Base-by-base conservation (phyloP, 306 rosid genomes). In the Luffa aegyptiaca region DNA sequence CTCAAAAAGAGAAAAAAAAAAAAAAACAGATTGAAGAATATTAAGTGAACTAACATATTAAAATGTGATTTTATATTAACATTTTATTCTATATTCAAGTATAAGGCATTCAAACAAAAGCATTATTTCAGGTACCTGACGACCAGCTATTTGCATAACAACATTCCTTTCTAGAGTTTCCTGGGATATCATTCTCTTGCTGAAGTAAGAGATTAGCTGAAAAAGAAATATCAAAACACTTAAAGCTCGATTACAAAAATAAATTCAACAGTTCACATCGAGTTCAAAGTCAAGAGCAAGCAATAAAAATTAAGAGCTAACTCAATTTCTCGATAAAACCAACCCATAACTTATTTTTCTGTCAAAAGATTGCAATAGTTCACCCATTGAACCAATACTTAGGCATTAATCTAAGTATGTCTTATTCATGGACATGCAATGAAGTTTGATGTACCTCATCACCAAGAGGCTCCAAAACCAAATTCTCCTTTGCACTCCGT, bases 171-270 rank as follows among this genome's bases (percentile, higher is more conserved):
- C 78, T 52, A 92, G 89, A 59, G 95, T 94, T 86, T 92, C 82
- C 81, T 84, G 87, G 39, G 98, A 92, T 85, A 94, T 94, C 86
- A 81, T 52, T 72, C 97, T 86, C 86, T 87, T 96, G 70, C 79
- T 84, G 80, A 94, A 92, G 85, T 85, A 94, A 21, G 88, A 87
- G 79, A 84, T 82, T 63, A 92, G 76, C 98, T 94, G 86, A 85
- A 79, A 86, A 61, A 56, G 66, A 82, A 73, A 79, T 44, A 59
- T 79, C 56, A 61, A 49, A 35, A 72, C 64, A 72, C 45, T 17
- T 69, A 8, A 56, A 63, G 20, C 55, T 10, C 4, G 3, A 68
- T n/a, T n/a, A 42, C 42, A 33, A 62, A 62, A 1, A 21, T 8
- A 65, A 64, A 36, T 14, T 57, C 31, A 57, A 57, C 26, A 9